Evolutionary conservation across 495 filamentous ascomycete genomes (phyloP), one percentile per base, ranked within the genome.

Genomic region (Penicillium manginii): DNA sequence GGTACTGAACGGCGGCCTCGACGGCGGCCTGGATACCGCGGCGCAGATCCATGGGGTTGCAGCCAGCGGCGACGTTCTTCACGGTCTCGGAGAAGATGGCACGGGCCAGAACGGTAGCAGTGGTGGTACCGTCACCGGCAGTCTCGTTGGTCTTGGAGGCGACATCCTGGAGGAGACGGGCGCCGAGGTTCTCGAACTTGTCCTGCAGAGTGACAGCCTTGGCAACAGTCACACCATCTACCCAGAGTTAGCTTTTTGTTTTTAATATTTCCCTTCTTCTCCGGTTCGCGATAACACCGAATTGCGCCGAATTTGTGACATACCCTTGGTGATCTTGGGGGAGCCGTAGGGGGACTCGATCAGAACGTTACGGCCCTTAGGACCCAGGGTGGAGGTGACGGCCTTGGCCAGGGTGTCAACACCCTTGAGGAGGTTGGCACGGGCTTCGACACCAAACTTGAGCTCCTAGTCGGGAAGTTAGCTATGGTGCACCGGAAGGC

Each of bases 1-100:
- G 84, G 78, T 91, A 98, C 68, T 94, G 85, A 54, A 98, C 92
- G 53, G 96, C 94, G 57, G 92, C 88, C 31, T 96, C 91, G 55
- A 98, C 93, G 45, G 93, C 94, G 62, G 93, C 91, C 80, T 98
- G 94, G 62, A 93, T 97, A 73, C 94, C 94, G 65, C 94, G 86
- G 71, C 94, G 87, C 62, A 98, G 86, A 75, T 98, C 94, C 94
- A 98, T 98, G 58, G 94, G 94, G 82, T 98, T 98, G 88, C 96
- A 98, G 63, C 94, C 94, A 57, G 94, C 96, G 62, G 94, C 94
- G 63, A 98, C 94, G 77, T 98, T 98, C 88, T 98, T 98, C 71
- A 98, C 94, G 46, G 93, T 97, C 84, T 98, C 96, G 75, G 94
- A 94, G 85, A 98, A 98, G 81, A 98, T 98, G 71, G 93, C 91